Base-by-base conservation (phyloP, 441 rosid genomes). In the Brassica hybrid region DNA sequence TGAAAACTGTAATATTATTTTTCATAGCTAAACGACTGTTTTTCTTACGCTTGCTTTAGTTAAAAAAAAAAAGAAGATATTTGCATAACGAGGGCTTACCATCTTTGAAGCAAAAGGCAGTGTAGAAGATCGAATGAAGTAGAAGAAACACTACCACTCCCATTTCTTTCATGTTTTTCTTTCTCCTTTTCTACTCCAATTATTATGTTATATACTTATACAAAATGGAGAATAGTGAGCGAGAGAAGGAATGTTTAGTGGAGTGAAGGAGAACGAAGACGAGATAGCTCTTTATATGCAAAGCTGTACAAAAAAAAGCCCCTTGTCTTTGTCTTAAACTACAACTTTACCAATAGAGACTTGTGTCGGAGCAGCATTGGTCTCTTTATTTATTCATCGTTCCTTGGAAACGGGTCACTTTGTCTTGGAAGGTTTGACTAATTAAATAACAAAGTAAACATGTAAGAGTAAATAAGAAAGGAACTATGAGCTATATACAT, bases 91-190 rank as follows among this genome's bases (percentile, higher is more conserved):
- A 57, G 14, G 38, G 25, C 81, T 54, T 77, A 91, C 90, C 89
- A 72, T 91, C 94, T 61, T 76, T 72, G 74, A 85, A 76, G 76
- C 90, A 85, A 43, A 83, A 81, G 76, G 88, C 75, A 61, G 79
- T 48, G 72, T 69, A 84, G 82, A 63, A 75, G 74, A 77, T 58
- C 77, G 89, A 80, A 13, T 80, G 79, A 38, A 88, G 88, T 3
- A 90, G 87, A 85, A 82, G 88, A 9, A 88, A 83, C 86, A 80
- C 81, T 82, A 83, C 59, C 80, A 75, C 52, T 58, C 79, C 34
- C 68, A 48, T 63, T 57, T 60, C 67, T 79, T 64, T 79, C 79
- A 74, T 69, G 32, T 63, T 34, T 62, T 69, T 73, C 6, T 43
- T 43, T 3, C 0, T 4, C 0, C 2, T 5, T 18, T 6, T 50